phyloP scores from a whole-genome alignment of 768 basidiomycete genomes.

The Pleurotus citrinopileatus region DNA sequence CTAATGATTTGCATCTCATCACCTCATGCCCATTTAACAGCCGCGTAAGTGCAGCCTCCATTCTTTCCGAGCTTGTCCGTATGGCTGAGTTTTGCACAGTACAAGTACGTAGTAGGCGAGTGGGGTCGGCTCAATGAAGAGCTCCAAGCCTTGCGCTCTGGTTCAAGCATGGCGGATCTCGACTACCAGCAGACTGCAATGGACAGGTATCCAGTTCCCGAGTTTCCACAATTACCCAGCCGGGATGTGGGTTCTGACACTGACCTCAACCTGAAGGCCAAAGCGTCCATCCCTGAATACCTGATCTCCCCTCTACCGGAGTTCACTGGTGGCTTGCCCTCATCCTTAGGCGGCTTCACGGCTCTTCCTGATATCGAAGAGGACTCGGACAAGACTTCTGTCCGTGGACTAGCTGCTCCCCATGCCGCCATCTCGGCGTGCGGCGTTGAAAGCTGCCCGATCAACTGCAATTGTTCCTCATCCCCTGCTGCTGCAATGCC shows the following conservation, averaged over 20 bases:
- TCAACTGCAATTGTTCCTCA: neutral
- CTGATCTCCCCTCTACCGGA: conserved; percentile 42
- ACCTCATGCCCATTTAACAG: conserved; percentile 18
- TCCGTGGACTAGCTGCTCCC: conserved; percentile 9
- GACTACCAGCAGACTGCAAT: conserved; percentile 3
- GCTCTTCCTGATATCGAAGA: conserved; percentile 36
- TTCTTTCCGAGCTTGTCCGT: neutral
- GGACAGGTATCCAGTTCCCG: conserved; percentile 8
- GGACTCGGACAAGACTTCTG: conserved; percentile 15
- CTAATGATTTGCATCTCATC: conserved; percentile 5
- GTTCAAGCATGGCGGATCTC: neutral
- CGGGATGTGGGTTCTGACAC: conserved; percentile 7
- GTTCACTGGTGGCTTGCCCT: conserved; percentile 31
- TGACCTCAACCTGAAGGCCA: neutral
- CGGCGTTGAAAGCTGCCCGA: conserved; percentile 20
- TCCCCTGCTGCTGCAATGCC: conserved; percentile 9
- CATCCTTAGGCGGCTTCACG: conserved; percentile 25
- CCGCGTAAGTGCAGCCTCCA: conserved; percentile 25
- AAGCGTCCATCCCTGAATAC: neutral
- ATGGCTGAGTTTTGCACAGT: conserved; percentile 20
- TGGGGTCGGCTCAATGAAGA: conserved; percentile 25
- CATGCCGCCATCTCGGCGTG: conserved; percentile 2
- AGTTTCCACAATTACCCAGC: conserved; percentile 6
- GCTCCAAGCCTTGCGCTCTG: neutral
- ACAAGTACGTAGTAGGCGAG: conserved; percentile 29